Percentiles rank a stretch among this genome's conserved stretches.
Conservation (phyloP, 208 protist species). For the Leishmania turanica region DNA sequence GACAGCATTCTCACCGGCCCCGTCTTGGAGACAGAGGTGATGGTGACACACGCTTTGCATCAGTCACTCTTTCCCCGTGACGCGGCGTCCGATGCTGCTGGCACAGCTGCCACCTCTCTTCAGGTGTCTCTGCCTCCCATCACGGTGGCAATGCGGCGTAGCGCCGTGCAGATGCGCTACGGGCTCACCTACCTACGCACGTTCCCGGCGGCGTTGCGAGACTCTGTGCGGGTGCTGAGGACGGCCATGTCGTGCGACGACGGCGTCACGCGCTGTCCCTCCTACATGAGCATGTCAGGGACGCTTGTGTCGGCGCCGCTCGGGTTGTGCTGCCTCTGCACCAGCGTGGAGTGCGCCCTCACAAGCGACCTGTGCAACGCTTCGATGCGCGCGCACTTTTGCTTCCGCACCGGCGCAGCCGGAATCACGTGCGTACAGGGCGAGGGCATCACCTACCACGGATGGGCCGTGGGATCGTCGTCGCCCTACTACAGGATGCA, state of each 20-base stretch:
- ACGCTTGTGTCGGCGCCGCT: constrained; percentile 38
- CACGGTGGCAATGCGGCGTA: constrained; percentile 28
- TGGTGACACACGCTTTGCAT: constrained; percentile 12
- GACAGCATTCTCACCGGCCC: constrained; percentile 24
- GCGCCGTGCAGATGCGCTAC: constrained; percentile 46
- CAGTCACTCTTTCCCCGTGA: constrained; percentile 12
- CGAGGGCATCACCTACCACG: constrained; percentile 40
- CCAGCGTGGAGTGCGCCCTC: constrained; percentile 20
- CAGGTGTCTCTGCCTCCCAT: constrained; percentile 39
- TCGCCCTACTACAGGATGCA: constrained; percentile 39
- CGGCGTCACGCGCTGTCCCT: constrained; percentile 35
- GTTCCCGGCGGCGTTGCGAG: constrained; percentile 55
- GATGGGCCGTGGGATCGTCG: constrained; percentile 33
- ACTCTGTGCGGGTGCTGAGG: constrained; percentile 19
- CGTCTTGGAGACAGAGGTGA: constrained; percentile 20
- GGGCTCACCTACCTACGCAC: constrained; percentile 46
- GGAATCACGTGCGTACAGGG: constrained; percentile 19
- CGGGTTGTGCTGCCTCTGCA: constrained; percentile 65
- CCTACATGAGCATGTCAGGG: constrained; percentile 26
- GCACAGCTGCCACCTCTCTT: constrained; percentile 10
- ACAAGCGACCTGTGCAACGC: constrained; percentile 27
- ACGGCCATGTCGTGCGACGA: constrained; percentile 30
- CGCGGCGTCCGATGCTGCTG: not conserved
- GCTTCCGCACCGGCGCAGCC: constrained; percentile 27
- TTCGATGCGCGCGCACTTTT: constrained; percentile 39